These are phyloP conservation scores for Lanmaoa pseudosensibilis DNA, from an alignment of 768 basidiomycete genomes.

Conservation along the genomic window DNA sequence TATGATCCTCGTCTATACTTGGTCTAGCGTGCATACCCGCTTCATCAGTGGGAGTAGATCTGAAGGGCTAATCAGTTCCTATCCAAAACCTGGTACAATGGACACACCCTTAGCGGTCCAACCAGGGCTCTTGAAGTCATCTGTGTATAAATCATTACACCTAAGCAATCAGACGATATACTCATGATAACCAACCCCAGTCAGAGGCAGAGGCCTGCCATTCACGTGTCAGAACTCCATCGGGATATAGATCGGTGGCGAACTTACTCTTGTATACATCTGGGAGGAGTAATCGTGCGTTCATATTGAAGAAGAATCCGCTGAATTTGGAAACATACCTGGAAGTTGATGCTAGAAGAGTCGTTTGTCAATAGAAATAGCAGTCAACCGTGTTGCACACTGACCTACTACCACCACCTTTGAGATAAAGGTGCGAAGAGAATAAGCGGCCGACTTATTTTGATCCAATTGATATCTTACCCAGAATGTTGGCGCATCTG, in stretches of 20 bases:
- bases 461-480: slow-evolving; percentile 27
- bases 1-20: neutral
- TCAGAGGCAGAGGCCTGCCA: slow-evolving; percentile 65
- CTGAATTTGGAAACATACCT: slow-evolving; percentile 20
- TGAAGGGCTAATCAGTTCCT: slow-evolving; percentile 22
- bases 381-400: neutral
- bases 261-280: slow-evolving; percentile 65
- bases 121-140: slow-evolving; percentile 71
- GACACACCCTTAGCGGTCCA: slow-evolving; percentile 61
- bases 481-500: slow-evolving; percentile 67
- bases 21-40: slow-evolving; percentile 37
- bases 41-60: slow-evolving; percentile 75
- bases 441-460: neutral
- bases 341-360: slow-evolving; percentile 67
- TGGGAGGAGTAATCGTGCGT: neutral
- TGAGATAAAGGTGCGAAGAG: neutral
- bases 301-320: neutral
- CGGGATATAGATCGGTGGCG: neutral
- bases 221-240: neutral
- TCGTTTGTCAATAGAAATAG: neutral
- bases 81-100: neutral
- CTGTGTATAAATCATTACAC: slow-evolving; percentile 30
- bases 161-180: neutral
- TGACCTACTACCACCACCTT: slow-evolving; percentile 58
- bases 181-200: slow-evolving; percentile 49